Evolutionary conservation across 257 asterid genomes (phyloP).

Genomic region (Eustoma russellianum): DNA sequence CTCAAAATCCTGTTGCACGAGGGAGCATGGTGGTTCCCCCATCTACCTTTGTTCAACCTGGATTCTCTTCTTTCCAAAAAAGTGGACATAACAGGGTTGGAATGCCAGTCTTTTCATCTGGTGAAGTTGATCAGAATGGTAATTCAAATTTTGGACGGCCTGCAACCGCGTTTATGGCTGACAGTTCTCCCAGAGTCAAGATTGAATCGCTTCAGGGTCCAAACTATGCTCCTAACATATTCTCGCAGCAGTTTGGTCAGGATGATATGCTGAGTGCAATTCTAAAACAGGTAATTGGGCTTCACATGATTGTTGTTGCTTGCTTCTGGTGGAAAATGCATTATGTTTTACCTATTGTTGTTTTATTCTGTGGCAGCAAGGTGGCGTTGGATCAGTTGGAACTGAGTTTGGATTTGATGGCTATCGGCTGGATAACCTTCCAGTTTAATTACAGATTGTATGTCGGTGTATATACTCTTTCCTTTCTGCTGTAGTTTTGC

Average conservation of each 20-base stretch:
- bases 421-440: constrained; percentile 56
- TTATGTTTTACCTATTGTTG: not conserved
- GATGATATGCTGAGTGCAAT: constrained; percentile 72
- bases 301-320: not conserved
- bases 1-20: constrained; percentile 27
- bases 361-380: constrained; percentile 35
- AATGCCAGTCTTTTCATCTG: constrained; percentile 17
- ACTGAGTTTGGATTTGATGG: constrained; percentile 61
- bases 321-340: not conserved
- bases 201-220: constrained; percentile 37
- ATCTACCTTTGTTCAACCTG: constrained; percentile 29
- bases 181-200: constrained; percentile 34
- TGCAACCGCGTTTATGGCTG: constrained; percentile 20
- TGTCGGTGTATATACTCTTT: constrained; percentile 37
- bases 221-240: constrained; percentile 24
- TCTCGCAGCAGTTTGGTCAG: constrained; percentile 46
- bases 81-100: constrained; percentile 22
- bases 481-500: constrained; percentile 7
- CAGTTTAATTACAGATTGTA: constrained; percentile 25
- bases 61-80: constrained; percentile 30
- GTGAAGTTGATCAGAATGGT: constrained; percentile 22
- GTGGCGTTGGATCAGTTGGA: constrained; percentile 43
- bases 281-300: constrained; percentile 51
- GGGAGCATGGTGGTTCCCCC: constrained; percentile 29
- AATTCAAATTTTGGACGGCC: constrained; percentile 22